Evolutionary conservation across 495 filamentous ascomycete genomes (phyloP).

Genomic region (Penicillium crystallinum): DNA sequence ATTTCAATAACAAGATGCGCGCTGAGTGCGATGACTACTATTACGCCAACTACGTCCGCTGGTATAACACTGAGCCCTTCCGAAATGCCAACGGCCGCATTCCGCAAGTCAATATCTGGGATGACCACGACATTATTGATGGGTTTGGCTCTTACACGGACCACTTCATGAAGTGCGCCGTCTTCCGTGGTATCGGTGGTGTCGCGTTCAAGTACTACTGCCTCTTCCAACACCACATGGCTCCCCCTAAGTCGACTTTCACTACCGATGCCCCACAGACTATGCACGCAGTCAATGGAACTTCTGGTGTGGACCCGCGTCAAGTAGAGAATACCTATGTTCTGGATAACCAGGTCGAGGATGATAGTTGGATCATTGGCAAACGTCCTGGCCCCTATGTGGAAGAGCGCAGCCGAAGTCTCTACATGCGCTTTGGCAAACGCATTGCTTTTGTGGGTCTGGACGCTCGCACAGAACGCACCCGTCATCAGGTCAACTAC

Average conservation of each 20-base stretch:
- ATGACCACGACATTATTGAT: conserved; percentile 89
- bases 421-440: conserved; percentile 80
- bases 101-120: conserved; percentile 91
- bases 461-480: conserved; percentile 88
- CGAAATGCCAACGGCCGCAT: conserved; percentile 79
- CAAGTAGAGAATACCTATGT: conserved; percentile 69
- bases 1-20: conserved; percentile 69
- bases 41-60: conserved; percentile 79
- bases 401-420: conserved; percentile 68
- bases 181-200: conserved; percentile 88
- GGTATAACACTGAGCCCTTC: conserved; percentile 84
- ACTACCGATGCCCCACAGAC: conserved; percentile 64
- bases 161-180: conserved; percentile 85
- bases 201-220: conserved; percentile 86
- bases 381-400: conserved; percentile 72
- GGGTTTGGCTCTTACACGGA: conserved; percentile 92
- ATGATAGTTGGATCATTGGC: conserved; percentile 78
- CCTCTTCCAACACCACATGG: conserved; percentile 88
- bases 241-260: conserved; percentile 76
- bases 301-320: conserved; percentile 53
- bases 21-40: conserved; percentile 84
- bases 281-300: conserved; percentile 43
- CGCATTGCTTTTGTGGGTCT: conserved; percentile 81
- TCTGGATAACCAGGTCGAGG: conserved; percentile 49
- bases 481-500: conserved; percentile 86